A percentile compares a stretch with the other conserved stretches of the same genome.
phyloP scores from a whole-genome alignment of 2,329 filamentous ascomycete genomes.

The Aspergillus tubingensis region DNA sequence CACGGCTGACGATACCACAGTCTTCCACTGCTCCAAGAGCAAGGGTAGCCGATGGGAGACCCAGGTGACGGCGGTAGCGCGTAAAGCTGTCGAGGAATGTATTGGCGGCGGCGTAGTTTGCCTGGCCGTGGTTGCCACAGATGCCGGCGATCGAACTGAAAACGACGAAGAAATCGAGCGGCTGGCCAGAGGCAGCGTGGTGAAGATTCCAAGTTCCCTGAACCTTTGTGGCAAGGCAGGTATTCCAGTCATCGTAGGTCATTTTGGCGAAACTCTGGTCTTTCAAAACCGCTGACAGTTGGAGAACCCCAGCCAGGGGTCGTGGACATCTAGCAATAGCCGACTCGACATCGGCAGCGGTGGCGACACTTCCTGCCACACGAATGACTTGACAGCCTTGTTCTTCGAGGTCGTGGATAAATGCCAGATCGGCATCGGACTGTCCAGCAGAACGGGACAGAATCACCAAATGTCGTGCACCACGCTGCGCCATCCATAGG shows the following conservation, averaged over 20 bases:
- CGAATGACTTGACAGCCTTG: too few relatives aligned
- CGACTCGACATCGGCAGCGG: too few relatives aligned
- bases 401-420: too few relatives aligned
- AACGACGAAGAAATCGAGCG: conserved; percentile 64
- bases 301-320: too few relatives aligned
- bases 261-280: conserved; percentile 20
- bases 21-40: not conserved
- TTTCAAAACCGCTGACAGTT: not conserved
- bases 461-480: too few relatives aligned
- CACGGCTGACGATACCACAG: too few relatives aligned
- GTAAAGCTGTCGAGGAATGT: conserved; percentile 39
- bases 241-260: conserved; percentile 14
- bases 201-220: conserved; percentile 27
- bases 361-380: too few relatives aligned
- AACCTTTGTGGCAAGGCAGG: conserved; percentile 17
- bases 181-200: conserved; percentile 24
- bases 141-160: conserved; percentile 53
- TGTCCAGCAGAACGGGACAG: too few relatives aligned
- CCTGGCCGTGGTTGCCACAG: conserved; percentile 30
- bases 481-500: too few relatives aligned
- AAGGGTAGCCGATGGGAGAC: conserved; percentile 17
- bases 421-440: too few relatives aligned
- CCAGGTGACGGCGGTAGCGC: conserved; percentile 26
- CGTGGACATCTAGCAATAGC: too few relatives aligned
- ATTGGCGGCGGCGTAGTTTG: conserved; percentile 37